phyloP scores from a whole-genome alignment of 2,329 filamentous ascomycete species.

The Talaromyces piceae region DNA sequence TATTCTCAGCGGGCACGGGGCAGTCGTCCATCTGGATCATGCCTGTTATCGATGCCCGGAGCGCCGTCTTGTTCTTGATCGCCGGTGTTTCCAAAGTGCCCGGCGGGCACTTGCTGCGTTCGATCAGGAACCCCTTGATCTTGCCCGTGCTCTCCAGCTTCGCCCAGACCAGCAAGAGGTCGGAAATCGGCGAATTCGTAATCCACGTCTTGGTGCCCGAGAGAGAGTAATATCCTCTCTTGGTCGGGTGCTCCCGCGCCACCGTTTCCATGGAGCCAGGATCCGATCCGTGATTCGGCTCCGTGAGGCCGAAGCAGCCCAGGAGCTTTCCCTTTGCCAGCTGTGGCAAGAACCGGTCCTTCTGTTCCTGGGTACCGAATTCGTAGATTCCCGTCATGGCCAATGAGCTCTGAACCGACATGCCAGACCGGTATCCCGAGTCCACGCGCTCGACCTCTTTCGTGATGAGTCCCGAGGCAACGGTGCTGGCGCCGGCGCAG shows the following conservation, averaged over 20 bases:
- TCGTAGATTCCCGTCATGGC: conserved; percentile 89
- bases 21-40: conserved; percentile 96
- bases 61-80: conserved; percentile 91
- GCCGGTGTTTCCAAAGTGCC: conserved; percentile 86
- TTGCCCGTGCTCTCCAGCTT: conserved; percentile 86
- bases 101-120: conserved; percentile 73
- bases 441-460: conserved; percentile 86
- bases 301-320: conserved; percentile 82
- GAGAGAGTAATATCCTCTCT: conserved; percentile 72
- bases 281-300: conserved; percentile 89
- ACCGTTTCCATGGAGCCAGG: conserved; percentile 84
- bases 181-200: conserved; percentile 84
- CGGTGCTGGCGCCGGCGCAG: conserved; percentile 79
- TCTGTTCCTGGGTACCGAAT: conserved; percentile 78
- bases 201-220: conserved; percentile 92
- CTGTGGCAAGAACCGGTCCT: conserved; percentile 70
- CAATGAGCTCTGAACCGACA: conserved; percentile 90
- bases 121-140: conserved; percentile 86
- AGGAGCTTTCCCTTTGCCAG: conserved; percentile 77
- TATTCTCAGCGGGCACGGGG: conserved; percentile 81
- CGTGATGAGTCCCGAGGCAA: conserved; percentile 83
- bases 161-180: conserved; percentile 83
- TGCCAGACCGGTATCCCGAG: conserved; percentile 83
- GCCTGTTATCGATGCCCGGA: conserved; percentile 87
- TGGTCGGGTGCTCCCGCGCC: conserved; percentile 75